phyloP scores from a whole-genome alignment of 2,329 filamentous ascomycete genomes.

The Laburnicola sp. region DNA sequence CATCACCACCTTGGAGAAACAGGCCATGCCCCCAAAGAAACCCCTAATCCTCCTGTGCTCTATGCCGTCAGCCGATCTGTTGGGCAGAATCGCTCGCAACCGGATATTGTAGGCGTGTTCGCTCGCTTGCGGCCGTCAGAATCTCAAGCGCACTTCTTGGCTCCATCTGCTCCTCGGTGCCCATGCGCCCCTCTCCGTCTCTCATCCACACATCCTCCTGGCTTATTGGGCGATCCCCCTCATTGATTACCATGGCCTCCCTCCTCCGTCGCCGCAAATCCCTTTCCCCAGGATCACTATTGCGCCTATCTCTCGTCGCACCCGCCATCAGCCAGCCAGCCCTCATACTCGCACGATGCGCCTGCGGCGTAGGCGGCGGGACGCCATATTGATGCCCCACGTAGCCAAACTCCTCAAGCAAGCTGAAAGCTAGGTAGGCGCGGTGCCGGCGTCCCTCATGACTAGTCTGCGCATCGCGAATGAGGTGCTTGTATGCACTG shows the following conservation, averaged over 20 bases:
- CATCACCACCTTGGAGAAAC: too few species aligned
- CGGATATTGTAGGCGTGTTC: too few species aligned
- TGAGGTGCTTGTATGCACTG: slow-evolving; percentile 21
- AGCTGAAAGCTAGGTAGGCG: slow-evolving; percentile 31
- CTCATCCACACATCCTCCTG: slow-evolving; percentile 77
- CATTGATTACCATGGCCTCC: slow-evolving; percentile 89
- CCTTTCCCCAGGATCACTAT: slow-evolving; percentile 62
- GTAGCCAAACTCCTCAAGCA: slow-evolving; percentile 32
- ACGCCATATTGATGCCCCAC: slow-evolving; percentile 15
- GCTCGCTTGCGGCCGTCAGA: too few species aligned
- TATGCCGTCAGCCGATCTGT: too few species aligned
- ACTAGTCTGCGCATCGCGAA: slow-evolving; percentile 30
- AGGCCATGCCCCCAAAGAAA: too few species aligned
- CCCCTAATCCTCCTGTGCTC: too few species aligned
- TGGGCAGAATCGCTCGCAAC: too few species aligned
- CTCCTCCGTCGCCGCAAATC: slow-evolving; percentile 73
- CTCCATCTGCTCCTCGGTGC: slow-evolving; percentile 10
- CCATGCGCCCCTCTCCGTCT: slow-evolving; percentile 23
- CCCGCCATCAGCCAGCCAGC: slow-evolving; percentile 7
- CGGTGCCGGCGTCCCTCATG: slow-evolving; percentile 22
- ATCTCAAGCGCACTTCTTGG: background rate
- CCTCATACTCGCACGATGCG: slow-evolving; percentile 5
- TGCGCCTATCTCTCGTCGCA: slow-evolving; percentile 48
- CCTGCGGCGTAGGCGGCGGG: slow-evolving; percentile 5
- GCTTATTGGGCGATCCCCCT: slow-evolving; percentile 74